These are phyloP conservation scores for Chamaecyparis obtusa DNA, from an alignment of 75 land plant genomes.

Conservation along the genomic window DNA sequence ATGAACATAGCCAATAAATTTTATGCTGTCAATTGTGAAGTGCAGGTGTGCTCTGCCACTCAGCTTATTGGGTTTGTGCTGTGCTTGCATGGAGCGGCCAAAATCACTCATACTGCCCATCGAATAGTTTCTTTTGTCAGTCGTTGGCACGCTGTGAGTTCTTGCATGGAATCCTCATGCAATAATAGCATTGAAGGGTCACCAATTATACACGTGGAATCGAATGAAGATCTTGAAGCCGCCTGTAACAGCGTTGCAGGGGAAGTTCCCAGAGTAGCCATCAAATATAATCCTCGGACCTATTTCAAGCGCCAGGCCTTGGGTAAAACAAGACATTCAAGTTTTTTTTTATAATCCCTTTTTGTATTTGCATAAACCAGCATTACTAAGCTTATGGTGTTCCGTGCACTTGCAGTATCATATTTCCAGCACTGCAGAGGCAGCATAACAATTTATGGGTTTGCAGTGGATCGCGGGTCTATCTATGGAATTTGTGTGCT, in stretches of 20 bases:
- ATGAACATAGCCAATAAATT: too few species aligned
- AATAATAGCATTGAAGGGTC: background rate
- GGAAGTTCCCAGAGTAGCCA: background rate
- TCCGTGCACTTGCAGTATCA: slow-evolving; percentile 19
- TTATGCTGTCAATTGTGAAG: background rate
- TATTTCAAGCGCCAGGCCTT: background rate
- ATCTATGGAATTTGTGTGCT: slow-evolving; percentile 32
- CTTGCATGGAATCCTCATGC: slow-evolving; percentile 12
- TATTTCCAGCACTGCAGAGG: slow-evolving; percentile 24
- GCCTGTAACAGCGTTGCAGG: background rate
- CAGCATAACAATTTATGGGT: slow-evolving; percentile 29
- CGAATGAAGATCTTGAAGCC: background rate
- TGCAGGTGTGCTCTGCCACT: slow-evolving; percentile 15
- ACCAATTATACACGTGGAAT: background rate
- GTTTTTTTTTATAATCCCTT: too few species aligned
- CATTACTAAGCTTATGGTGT: background rate
- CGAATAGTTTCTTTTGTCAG: slow-evolving; percentile 25
- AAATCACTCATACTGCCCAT: slow-evolving; percentile 32
- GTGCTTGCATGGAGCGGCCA: slow-evolving; percentile 27
- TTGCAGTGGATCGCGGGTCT: slow-evolving; percentile 31
- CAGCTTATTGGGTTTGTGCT: slow-evolving; percentile 33
- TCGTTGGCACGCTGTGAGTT: slow-evolving; percentile 32
- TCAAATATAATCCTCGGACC: background rate
- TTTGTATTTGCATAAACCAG: too few species aligned
- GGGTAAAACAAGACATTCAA: background rate